Base-by-base conservation (phyloP, 2,329 filamentous ascomycete species). In the Nemania diffusa region DNA sequence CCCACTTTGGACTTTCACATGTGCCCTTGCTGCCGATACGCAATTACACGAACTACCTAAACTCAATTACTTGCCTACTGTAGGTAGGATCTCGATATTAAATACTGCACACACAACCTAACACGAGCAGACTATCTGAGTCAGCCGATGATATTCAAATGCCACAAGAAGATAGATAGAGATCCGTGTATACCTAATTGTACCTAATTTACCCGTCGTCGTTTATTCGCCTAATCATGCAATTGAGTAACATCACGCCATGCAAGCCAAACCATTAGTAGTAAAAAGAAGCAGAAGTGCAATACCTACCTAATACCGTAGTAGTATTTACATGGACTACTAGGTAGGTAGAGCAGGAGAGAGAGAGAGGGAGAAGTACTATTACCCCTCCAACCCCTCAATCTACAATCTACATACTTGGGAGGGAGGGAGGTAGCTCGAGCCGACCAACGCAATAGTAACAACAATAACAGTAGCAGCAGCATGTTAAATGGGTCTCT, bases 1-100 rank as follows among this genome's bases (percentile, higher is more conserved):
- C 69, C 73, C 72, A 76, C 74, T 76, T 75, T 76, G 73, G 5
- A 73, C 73, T 74, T 76, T 77, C 74, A 75, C 74, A 75, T 77
- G 75, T 59, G 27, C 52, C 56, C 65, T 53, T 50, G 48, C 13
- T 6, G 6, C 32, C 5, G 5, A 34, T 34, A 40, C 57, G 55
- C 59, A 56, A 32, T 56, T 34, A 34, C 11, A 40, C 37, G 15
- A 5, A 50, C 37, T n/a, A n/a, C n/a, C n/a, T n/a, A 42, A 40
- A 32, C 40, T 29, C 22, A 27, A 55, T 42, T 34, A 20, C 37
- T 24, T 22, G 26, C 37, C 37, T 9, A 17, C 37, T n/a, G n/a
- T n/a, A n/a, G n/a, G n/a, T n/a, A n/a, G n/a, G n/a, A n/a, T n/a
- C n/a, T n/a, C n/a, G n/a, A n/a, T n/a, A n/a, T n/a, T n/a, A n/a